Percentiles rank a stretch among this genome's conserved stretches.
These are phyloP conservation scores for Phyllosticta citribraziliensis DNA, from an alignment of 2,329 filamentous ascomycete species.

Conservation along the genomic window DNA sequence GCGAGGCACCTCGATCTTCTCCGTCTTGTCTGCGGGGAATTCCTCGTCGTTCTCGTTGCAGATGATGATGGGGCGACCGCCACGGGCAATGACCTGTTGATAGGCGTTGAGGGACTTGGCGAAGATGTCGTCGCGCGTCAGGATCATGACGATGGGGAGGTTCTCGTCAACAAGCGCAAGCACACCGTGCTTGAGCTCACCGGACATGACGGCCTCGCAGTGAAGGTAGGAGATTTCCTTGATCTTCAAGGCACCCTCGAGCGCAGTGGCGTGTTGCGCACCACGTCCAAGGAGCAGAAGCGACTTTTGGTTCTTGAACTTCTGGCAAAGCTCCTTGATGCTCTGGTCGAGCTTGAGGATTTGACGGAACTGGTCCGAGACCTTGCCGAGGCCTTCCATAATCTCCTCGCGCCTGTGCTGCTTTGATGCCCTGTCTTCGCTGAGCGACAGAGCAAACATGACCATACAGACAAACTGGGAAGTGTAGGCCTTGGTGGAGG, in stretches of 20 bases:
- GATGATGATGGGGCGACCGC: constrained; percentile 95
- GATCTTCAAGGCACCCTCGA: constrained; percentile 97
- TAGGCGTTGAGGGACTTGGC: constrained; percentile 99
- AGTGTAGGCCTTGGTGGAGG: constrained; percentile 98
- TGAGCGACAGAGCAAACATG: constrained; percentile 96
- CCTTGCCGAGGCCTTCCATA: constrained; percentile 79
- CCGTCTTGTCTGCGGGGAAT: constrained; percentile 77
- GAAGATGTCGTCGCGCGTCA: constrained; percentile 92
- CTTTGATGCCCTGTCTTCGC: constrained; percentile 95
- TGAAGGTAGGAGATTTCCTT: constrained; percentile 99
- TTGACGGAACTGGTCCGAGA: constrained; percentile 85
- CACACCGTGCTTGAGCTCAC: constrained; percentile 98
- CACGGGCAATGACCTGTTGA: constrained; percentile 95
- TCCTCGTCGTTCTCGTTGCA: constrained; percentile 87
- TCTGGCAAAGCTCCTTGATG: constrained; percentile 89
- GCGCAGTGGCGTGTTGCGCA: constrained; percentile 90
- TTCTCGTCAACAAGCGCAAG: constrained; percentile 96
- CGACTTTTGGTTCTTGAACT: constrained; percentile 97
- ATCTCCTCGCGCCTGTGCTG: constrained; percentile 85
- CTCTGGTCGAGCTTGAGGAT: constrained; percentile 84
- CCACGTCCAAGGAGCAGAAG: constrained; percentile 87
- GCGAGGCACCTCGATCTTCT: constrained; percentile 95
- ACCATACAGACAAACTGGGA: constrained; percentile 99
- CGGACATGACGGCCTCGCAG: constrained; percentile 99
- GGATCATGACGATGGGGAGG: constrained; percentile 98